Percentiles rank a stretch among this genome's conserved stretches.
Evolutionary conservation across 352 stramenopile genomes (phyloP).

Genomic region (Phytophthora macrochlamydospora): DNA sequence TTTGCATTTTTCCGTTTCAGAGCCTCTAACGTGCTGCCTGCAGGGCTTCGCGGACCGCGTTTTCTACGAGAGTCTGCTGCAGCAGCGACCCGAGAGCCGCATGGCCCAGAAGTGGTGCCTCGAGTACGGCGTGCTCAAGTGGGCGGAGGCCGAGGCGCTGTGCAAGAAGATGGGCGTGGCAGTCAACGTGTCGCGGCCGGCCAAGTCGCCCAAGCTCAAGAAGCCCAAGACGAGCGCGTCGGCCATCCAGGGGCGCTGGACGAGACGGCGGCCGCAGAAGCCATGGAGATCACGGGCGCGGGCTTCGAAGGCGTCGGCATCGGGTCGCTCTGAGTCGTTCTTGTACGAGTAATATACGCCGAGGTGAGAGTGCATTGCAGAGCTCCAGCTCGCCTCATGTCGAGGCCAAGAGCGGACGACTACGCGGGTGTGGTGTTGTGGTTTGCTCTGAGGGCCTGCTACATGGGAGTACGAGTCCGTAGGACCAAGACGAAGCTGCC

Average conservation of each 20-base stretch:
- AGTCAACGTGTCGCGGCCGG: conserved; percentile 53
- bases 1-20: background rate
- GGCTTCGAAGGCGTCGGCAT: conserved; percentile 74
- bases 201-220: conserved; percentile 53
- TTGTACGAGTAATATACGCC: conserved; percentile 31
- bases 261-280: conserved; percentile 57
- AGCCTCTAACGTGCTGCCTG: background rate
- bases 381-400: background rate
- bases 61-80: conserved; percentile 91
- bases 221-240: conserved; percentile 37
- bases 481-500: conserved; percentile 7
- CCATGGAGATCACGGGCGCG: conserved; percentile 53
- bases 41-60: conserved; percentile 89
- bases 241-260: conserved; percentile 28
- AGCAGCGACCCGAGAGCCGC: conserved; percentile 81
- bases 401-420: background rate
- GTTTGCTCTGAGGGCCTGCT: background rate
- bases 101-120: conserved; percentile 93
- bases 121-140: conserved; percentile 90
- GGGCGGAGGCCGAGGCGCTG: conserved; percentile 77
- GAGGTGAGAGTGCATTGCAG: background rate
- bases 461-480: background rate
- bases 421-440: conserved; percentile 2
- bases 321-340: conserved; percentile 48
- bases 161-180: conserved; percentile 76